These are phyloP conservation scores for Hericium rajendrae DNA, from an alignment of 768 basidiomycete genomes.

Conservation along the genomic window DNA sequence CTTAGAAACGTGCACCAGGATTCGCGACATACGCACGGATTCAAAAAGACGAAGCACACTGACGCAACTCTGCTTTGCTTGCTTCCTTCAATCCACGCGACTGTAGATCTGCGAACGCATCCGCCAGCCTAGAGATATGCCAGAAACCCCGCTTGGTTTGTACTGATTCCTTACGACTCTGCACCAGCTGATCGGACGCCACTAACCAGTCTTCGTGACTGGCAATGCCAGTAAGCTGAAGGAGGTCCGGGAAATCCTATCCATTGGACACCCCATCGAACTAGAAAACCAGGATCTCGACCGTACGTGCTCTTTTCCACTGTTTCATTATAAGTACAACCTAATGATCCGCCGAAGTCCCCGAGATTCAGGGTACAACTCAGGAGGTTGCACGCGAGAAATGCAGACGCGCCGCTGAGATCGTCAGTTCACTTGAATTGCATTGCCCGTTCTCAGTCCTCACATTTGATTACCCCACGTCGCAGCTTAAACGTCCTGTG, in stretches of 20 bases:
- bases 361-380: conserved; percentile 90
- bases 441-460: neutral
- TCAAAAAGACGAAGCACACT: too few relatives aligned
- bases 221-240: conserved; percentile 88
- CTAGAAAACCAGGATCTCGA: conserved; percentile 75
- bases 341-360: conserved; percentile 40
- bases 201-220: conserved; percentile 76
- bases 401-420: conserved; percentile 74
- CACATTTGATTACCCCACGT: neutral
- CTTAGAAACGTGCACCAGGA: too few relatives aligned
- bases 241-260: conserved; percentile 81
- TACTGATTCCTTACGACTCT: too few relatives aligned
- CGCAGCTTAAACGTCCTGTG: conserved; percentile 40
- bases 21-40: too few relatives aligned
- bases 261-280: conserved; percentile 56
- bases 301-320: conserved; percentile 38
- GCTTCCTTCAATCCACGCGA: too few relatives aligned
- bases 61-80: too few relatives aligned
- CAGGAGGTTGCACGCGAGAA: conserved; percentile 85
- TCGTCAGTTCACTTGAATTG: conserved; percentile 34
- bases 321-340: neutral
- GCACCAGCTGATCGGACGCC: too few relatives aligned
- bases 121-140: too few relatives aligned
- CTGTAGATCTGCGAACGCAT: too few relatives aligned
- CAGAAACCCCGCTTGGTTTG: too few relatives aligned